Evolutionary conservation across 225 moss, liverwort and hornwort species (phyloP), one percentile per base, ranked within the genome.

Genomic region (Rhytidiadelphus loreus): DNA sequence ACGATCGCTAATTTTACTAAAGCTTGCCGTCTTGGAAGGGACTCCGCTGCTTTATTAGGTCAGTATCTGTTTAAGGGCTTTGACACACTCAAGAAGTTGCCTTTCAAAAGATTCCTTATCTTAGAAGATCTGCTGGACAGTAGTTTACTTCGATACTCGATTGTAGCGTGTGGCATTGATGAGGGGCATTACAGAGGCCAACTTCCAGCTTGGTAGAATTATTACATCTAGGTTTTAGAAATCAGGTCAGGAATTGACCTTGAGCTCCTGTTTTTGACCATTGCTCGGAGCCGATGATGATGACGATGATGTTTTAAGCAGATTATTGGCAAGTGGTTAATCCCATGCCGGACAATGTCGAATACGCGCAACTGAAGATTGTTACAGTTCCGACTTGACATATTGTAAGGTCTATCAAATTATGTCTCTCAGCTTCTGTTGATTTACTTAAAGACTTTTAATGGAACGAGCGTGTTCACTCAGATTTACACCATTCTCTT

Each of bases 241-340:
- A 66, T 79, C 73, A 41, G 73, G 83, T 89, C 72, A 80, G 87
- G 48, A 37, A 87, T 53, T 85, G 82, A 89, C 77, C 77, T 80
- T 37, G 58, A 70, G 91, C 89, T 91, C 79, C 77, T 86, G 72
- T 56, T 58, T 70, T 83, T 48, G n/a, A 76, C 75, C 87, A 58
- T 76, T 61, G 85, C 63, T 87, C 33, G 82, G 77, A 82, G 88
- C 82, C 55, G 83, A 61, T 78, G 75, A 85, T 87, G 81, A 89
- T 87, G 86, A 66, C 82, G 58, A 87, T 87, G 84, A 89, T 61
- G 43, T 60, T 82, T 69, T 74, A 65, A 85, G 87, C 77, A 85
- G 84, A 87, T 81, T 81, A 60, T 76, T 91, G 86, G 91, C 80
- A 84, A 87, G 60, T 73, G 81, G 81, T 81, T 57, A 68, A 85